Conservation (phyloP, 2,329 filamentous ascomycete genomes). For the Cladosporium sp. region DNA sequence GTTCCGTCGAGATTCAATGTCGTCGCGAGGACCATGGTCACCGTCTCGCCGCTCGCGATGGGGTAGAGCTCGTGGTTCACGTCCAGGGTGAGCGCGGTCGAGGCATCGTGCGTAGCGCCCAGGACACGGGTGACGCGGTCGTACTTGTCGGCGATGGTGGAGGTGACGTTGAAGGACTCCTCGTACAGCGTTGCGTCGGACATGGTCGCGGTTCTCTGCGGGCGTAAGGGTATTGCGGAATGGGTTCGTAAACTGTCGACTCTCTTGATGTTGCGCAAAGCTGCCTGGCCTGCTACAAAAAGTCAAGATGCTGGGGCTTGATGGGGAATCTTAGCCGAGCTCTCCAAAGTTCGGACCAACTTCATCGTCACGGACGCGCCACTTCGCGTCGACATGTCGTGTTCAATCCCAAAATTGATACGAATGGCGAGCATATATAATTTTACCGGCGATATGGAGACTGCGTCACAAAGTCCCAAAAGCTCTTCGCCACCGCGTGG, state of each 20-base stretch:
- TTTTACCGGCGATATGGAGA: neutral
- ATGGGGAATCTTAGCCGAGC: neutral
- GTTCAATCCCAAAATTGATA: no score
- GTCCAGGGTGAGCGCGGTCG: conserved; percentile 78
- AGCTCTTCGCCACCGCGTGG: conserved; percentile 25
- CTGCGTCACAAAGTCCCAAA: neutral
- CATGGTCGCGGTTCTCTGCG: conserved; percentile 45
- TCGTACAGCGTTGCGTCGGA: conserved; percentile 92
- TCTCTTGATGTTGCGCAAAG: neutral
- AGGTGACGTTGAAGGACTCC: conserved; percentile 79
- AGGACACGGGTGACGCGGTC: conserved; percentile 87
- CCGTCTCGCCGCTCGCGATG: conserved; percentile 65
- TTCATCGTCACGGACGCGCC: no score
- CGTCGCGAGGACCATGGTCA: conserved; percentile 79
- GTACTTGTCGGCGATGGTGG: conserved; percentile 82
- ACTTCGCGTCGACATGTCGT: no score
- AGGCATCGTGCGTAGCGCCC: conserved; percentile 69
- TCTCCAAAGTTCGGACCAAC: no score
- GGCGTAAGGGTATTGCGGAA: no score
- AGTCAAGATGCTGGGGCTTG: neutral
- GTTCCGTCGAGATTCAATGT: conserved; percentile 82
- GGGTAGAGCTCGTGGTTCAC: conserved; percentile 93
- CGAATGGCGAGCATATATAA: no score
- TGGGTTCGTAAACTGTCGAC: neutral
- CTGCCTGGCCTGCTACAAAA: neutral